phyloP scores from a whole-genome alignment of 805 yeast species.

The Sugiyamaella marilandica region DNA sequence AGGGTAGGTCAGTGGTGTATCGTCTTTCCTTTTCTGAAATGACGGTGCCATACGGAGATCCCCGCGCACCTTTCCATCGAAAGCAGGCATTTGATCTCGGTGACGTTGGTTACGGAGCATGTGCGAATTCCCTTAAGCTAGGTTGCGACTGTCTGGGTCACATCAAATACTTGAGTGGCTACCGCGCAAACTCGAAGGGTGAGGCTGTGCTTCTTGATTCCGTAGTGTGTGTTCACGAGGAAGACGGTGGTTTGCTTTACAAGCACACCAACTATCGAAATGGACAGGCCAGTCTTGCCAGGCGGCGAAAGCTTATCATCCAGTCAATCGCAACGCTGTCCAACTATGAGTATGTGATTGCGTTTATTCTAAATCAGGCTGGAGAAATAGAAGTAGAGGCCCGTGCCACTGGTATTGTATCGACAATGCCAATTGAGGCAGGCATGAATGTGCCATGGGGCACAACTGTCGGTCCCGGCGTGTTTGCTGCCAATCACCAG shows the following conservation, averaged over 20 bases:
- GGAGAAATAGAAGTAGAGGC: constrained; percentile 77
- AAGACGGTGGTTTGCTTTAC: constrained; percentile 73
- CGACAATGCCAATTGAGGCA: constrained; percentile 61
- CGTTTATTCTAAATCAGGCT: constrained; percentile 80
- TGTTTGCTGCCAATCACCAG: constrained; percentile 83
- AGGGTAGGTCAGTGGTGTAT: constrained; percentile 75
- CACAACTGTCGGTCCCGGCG: constrained; percentile 71
- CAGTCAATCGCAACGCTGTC: constrained; percentile 86
- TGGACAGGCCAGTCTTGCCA: constrained; percentile 67
- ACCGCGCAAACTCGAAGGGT: constrained; percentile 62
- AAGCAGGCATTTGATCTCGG: constrained; percentile 85
- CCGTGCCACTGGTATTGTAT: constrained; percentile 76
- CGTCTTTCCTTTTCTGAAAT: constrained; percentile 73
- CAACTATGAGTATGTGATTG: constrained; percentile 78
- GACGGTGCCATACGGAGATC: constrained; percentile 82
- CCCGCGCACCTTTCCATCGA: constrained; percentile 76
- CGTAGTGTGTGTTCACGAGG: constrained; percentile 82
- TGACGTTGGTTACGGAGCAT: constrained; percentile 83
- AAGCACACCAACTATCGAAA: constrained; percentile 86
- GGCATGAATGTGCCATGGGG: constrained; percentile 76
- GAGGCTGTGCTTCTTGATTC: constrained; percentile 66
- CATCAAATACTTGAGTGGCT: constrained; percentile 78
- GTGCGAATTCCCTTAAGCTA: constrained; percentile 71
- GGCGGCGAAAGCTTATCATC: constrained; percentile 68
- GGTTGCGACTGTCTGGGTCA: constrained; percentile 88